Conservation (phyloP, 441 rosid genomes). For the Corymbia citriodora region DNA sequence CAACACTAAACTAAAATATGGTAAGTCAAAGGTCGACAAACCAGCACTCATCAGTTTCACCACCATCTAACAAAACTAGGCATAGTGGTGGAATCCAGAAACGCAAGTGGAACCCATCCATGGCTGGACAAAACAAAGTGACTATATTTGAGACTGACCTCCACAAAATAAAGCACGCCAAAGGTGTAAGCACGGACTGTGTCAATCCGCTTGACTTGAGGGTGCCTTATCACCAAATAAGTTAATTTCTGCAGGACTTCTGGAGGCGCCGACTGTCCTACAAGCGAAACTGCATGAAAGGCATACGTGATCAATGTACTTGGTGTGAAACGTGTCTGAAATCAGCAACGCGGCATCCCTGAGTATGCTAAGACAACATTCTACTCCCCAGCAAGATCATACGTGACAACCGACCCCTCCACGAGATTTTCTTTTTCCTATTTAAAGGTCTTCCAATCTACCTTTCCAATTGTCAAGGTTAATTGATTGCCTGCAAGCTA, state of each 20-base stretch:
- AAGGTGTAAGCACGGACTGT: slow-evolving; percentile 81
- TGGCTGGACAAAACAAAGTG: background rate
- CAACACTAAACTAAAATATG: background rate
- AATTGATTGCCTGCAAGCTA: background rate
- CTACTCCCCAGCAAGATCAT: background rate
- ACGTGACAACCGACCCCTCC: background rate
- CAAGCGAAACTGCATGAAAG: slow-evolving; percentile 47
- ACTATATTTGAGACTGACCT: slow-evolving; percentile 30
- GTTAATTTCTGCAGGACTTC: slow-evolving; percentile 72
- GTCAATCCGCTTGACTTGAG: slow-evolving; percentile 55
- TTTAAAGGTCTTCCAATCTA: background rate
- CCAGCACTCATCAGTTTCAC: background rate
- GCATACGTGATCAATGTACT: background rate
- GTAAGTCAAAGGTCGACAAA: background rate
- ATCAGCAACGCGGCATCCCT: background rate
- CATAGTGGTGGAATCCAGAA: background rate
- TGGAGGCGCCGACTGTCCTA: slow-evolving; percentile 74
- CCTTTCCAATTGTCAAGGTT: background rate
- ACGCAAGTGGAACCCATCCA: no score
- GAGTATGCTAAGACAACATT: background rate
- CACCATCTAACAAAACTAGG: background rate
- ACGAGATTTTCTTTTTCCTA: background rate
- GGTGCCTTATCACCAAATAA: slow-evolving; percentile 58
- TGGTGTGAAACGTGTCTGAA: background rate
- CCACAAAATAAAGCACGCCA: slow-evolving; percentile 78